These are phyloP conservation scores for Fraxinus angustifolia DNA, from an alignment of 305 asterid species.

Conservation along the genomic window DNA sequence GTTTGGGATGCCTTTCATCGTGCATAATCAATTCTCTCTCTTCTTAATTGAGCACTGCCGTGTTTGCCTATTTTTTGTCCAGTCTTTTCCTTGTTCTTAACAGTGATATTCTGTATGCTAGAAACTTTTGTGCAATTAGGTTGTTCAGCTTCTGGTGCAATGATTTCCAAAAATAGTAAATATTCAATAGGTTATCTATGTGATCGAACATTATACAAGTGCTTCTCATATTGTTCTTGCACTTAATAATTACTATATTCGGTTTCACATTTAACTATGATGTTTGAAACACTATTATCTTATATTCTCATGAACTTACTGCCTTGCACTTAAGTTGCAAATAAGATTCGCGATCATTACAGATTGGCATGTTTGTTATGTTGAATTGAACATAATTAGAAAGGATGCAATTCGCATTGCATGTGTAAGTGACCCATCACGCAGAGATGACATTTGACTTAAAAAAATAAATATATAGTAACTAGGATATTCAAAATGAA, in stretches of 20 bases:
- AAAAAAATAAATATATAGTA: background rate
- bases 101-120: background rate
- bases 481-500: background rate
- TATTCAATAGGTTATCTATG: background rate
- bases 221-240: background rate
- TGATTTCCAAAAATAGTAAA: background rate
- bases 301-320: background rate
- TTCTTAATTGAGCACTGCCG: background rate
- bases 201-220: background rate
- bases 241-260: background rate
- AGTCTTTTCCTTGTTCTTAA: background rate
- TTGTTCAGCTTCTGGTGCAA: background rate
- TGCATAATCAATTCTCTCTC: slow-evolving; percentile 27
- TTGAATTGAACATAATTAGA: background rate
- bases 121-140: background rate
- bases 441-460: background rate
- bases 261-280: background rate
- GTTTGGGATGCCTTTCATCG: slow-evolving; percentile 32
- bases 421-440: background rate
- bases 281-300: background rate
- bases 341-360: background rate
- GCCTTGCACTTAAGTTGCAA: background rate
- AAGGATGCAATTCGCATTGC: background rate
- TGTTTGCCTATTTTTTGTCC: background rate
- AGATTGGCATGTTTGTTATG: background rate